phyloP scores from a whole-genome alignment of 768 basidiomycete species.

The Ramaria rubella region DNA sequence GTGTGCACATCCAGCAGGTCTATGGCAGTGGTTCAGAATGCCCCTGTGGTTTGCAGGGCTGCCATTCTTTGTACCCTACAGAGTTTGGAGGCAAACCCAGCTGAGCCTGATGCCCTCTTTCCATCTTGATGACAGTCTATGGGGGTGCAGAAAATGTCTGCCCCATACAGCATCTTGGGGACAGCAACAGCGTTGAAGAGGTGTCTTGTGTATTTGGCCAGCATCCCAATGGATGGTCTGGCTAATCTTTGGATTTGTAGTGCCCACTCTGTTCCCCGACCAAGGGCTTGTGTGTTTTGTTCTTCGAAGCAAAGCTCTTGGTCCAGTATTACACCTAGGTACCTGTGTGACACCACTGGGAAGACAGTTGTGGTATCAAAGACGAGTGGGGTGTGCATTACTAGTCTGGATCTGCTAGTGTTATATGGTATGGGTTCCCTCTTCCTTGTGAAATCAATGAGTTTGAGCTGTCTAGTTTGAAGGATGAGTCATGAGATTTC shows the following conservation, averaged over 20 bases:
- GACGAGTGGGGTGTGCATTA: constrained; percentile 6
- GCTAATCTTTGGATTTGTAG: constrained; percentile 8
- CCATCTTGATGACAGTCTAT: constrained; percentile 12
- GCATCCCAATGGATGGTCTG: constrained; percentile 14
- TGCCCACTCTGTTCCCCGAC: constrained; percentile 18
- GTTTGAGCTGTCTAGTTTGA: constrained; percentile 19
- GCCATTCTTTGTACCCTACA: neutral
- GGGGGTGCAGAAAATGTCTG: constrained; percentile 23
- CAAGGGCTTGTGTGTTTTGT: constrained; percentile 14
- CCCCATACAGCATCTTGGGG: constrained; percentile 22
- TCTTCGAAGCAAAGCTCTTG: constrained; percentile 12
- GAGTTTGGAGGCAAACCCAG: neutral
- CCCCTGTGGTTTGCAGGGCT: neutral
- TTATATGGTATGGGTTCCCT: constrained; percentile 3
- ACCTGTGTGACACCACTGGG: constrained; percentile 8
- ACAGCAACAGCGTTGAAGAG: constrained; percentile 23
- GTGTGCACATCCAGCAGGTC: neutral
- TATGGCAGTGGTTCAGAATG: neutral
- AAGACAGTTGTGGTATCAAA: constrained; percentile 15
- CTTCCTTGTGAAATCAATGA: constrained; percentile 13
- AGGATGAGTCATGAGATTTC: constrained; percentile 17
- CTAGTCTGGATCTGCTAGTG: neutral
- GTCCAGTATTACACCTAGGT: constrained; percentile 8
- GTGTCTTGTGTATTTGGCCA: constrained; percentile 13
- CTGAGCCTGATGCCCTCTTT: constrained; percentile 3